Conservation (phyloP, 2,329 filamentous ascomycete species). For the Zymoseptoria tritici region DNA sequence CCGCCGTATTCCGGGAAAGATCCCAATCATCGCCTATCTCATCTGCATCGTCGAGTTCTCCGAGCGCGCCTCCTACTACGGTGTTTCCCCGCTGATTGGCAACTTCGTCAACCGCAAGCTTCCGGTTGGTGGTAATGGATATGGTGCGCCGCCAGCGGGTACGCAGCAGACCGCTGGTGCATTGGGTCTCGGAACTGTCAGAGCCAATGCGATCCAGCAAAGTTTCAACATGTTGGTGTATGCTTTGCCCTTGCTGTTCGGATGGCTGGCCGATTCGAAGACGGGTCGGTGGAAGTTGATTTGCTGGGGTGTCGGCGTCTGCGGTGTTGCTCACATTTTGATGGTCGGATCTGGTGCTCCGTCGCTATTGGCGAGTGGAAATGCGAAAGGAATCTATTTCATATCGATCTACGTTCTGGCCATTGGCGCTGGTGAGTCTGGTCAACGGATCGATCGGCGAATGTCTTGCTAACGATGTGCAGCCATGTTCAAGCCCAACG, state of each 20-base stretch:
- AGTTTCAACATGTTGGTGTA: slow-evolving; percentile 49
- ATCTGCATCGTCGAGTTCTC: slow-evolving; percentile 43
- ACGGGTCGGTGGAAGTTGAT: slow-evolving; percentile 37
- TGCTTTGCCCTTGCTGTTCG: slow-evolving; percentile 34
- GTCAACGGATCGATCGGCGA: slow-evolving; percentile 33
- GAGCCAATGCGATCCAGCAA: slow-evolving; percentile 49
- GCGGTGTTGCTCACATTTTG: slow-evolving; percentile 32
- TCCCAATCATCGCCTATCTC: slow-evolving; percentile 21
- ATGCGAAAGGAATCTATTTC: slow-evolving; percentile 33
- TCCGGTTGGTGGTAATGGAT: slow-evolving; percentile 14
- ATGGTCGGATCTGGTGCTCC: slow-evolving; percentile 23
- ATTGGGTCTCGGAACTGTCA: slow-evolving; percentile 65
- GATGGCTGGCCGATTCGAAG: slow-evolving; percentile 40
- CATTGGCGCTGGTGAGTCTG: slow-evolving; percentile 35
- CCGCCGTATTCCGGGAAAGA: slow-evolving; percentile 38
- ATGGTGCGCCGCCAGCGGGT: slow-evolving; percentile 31
- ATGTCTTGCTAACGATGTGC: background rate
- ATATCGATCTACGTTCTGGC: slow-evolving; percentile 36
- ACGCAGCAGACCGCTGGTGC: slow-evolving; percentile 39
- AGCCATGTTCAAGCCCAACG: slow-evolving; percentile 64
- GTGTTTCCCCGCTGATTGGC: slow-evolving; percentile 39
- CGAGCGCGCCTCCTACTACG: slow-evolving; percentile 40
- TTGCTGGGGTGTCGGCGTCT: slow-evolving; percentile 33
- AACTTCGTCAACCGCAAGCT: slow-evolving; percentile 38
- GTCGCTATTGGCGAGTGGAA: slow-evolving; percentile 27